Percentiles rank a stretch among this genome's conserved stretches.
Conservation (phyloP, 768 basidiomycete species). For the Hericium rajendrae region DNA sequence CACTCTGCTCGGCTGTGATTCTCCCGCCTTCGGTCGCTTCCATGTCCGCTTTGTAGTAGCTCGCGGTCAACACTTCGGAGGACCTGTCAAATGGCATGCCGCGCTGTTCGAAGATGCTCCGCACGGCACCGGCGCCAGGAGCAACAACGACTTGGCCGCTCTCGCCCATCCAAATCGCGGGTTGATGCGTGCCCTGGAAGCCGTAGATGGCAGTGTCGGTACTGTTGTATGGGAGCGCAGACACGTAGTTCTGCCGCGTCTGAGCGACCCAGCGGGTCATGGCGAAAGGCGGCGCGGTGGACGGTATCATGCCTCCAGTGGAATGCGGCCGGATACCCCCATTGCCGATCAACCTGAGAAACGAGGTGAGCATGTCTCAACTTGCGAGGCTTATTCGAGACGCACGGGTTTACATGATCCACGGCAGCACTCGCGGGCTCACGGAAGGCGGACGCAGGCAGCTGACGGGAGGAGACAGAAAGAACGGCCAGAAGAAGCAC, state of each 20-base stretch:
- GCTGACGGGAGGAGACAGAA: not conserved
- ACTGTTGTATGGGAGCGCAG: slow-evolving; percentile 60
- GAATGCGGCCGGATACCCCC: slow-evolving; percentile 61
- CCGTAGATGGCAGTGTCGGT: slow-evolving; percentile 55
- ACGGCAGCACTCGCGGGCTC: slow-evolving; percentile 28
- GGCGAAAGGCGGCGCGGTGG: slow-evolving; percentile 65
- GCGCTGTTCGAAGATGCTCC: slow-evolving; percentile 46
- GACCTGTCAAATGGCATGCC: slow-evolving; percentile 44
- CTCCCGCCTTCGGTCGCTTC: slow-evolving; percentile 41
- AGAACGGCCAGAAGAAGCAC: not conserved
- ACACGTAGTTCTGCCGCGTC: slow-evolving; percentile 69
- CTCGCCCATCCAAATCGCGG: slow-evolving; percentile 87
- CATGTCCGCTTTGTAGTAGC: slow-evolving; percentile 50
- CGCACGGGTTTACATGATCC: slow-evolving; percentile 38
- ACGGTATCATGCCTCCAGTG: slow-evolving; percentile 73
- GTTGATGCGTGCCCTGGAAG: slow-evolving; percentile 73
- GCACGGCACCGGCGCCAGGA: slow-evolving; percentile 45
- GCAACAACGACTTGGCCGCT: slow-evolving; percentile 53
- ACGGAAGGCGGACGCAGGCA: slow-evolving; percentile 12
- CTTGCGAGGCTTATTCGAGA: not conserved
- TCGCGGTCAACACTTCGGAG: slow-evolving; percentile 42
- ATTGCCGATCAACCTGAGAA: slow-evolving; percentile 56
- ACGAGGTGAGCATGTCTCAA: not conserved
- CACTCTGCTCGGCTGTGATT: slow-evolving; percentile 49
- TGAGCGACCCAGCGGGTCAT: slow-evolving; percentile 86